These are phyloP conservation scores for Xanthoparmelia taractica DNA, from an alignment of 495 filamentous ascomycete genomes.

Conservation along the genomic window DNA sequence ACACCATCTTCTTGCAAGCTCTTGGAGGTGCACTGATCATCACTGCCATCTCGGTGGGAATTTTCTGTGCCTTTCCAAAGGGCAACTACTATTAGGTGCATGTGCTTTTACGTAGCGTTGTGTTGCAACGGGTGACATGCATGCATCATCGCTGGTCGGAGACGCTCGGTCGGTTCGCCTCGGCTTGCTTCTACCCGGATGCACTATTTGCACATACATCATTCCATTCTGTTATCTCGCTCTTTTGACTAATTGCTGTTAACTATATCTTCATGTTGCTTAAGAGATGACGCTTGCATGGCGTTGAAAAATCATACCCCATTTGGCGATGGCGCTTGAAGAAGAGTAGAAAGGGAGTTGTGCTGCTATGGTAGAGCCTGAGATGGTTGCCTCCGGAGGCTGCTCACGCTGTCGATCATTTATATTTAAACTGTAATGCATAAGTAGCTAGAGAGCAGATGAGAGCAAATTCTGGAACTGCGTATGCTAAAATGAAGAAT, in stretches of 20 bases:
- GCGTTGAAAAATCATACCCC: conserved; percentile 4
- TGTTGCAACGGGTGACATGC: conserved; percentile 1
- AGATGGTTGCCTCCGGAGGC: not conserved
- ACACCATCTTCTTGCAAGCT: conserved; percentile 62
- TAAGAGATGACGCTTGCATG: not conserved
- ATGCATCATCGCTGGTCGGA: not conserved
- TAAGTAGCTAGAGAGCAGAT: not conserved
- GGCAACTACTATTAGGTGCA: conserved; percentile 33
- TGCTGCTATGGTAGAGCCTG: not conserved
- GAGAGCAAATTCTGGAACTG: not conserved
- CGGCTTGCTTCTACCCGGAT: not conserved
- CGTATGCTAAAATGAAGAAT: not conserved
- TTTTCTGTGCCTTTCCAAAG: conserved; percentile 43
- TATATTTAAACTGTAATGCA: not conserved
- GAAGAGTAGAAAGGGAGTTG: not conserved
- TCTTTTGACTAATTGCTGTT: not conserved
- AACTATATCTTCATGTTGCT: not conserved
- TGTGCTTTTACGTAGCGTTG: not conserved
- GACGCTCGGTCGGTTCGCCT: not conserved
- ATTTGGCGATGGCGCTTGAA: conserved; percentile 2
- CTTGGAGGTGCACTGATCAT: conserved; percentile 36
- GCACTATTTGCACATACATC: conserved; percentile 4
- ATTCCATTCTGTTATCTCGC: not conserved
- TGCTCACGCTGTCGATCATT: not conserved
- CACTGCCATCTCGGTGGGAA: conserved; percentile 34